Evolutionary conservation across 2,329 filamentous ascomycete species (phyloP).

Genomic region (Juglanconis oblonga): DNA sequence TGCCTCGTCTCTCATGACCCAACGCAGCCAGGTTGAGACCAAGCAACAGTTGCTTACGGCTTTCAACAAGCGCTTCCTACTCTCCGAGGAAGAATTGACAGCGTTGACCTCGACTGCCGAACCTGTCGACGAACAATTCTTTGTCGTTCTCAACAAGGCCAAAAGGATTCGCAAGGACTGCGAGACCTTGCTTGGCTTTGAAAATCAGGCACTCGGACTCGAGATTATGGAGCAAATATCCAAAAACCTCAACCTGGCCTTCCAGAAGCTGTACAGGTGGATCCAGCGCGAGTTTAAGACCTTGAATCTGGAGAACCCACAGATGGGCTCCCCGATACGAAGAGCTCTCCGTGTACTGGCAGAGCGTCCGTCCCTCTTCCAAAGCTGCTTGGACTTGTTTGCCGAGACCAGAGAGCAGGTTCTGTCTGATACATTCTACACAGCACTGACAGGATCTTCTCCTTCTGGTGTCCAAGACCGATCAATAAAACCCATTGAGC

Average conservation of each 20-base stretch:
- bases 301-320: conserved; percentile 88
- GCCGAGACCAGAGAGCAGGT: conserved; percentile 85
- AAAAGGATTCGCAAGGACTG: conserved; percentile 89
- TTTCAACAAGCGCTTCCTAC: conserved; percentile 78
- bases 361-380: conserved; percentile 85
- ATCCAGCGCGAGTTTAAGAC: conserved; percentile 90
- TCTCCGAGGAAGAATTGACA: conserved; percentile 78
- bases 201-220: conserved; percentile 82
- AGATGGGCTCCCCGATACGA: conserved; percentile 82
- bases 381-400: conserved; percentile 90
- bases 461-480: conserved; percentile 56
- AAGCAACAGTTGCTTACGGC: conserved; percentile 77
- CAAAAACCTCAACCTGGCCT: conserved; percentile 81
- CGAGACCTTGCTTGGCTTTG: conserved; percentile 82
- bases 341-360: conserved; percentile 82
- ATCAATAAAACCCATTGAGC: conserved; percentile 83
- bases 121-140: conserved; percentile 83
- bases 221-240: conserved; percentile 92
- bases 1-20: conserved; percentile 67
- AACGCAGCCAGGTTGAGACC: conserved; percentile 70
- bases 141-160: conserved; percentile 69
- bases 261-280: conserved; percentile 95
- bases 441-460: conserved; percentile 74
- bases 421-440: conserved; percentile 84
- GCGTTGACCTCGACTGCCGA: conserved; percentile 74